phyloP scores from a whole-genome alignment of 495 filamentous ascomycete species.

The Neurospora tetrasperma region DNA sequence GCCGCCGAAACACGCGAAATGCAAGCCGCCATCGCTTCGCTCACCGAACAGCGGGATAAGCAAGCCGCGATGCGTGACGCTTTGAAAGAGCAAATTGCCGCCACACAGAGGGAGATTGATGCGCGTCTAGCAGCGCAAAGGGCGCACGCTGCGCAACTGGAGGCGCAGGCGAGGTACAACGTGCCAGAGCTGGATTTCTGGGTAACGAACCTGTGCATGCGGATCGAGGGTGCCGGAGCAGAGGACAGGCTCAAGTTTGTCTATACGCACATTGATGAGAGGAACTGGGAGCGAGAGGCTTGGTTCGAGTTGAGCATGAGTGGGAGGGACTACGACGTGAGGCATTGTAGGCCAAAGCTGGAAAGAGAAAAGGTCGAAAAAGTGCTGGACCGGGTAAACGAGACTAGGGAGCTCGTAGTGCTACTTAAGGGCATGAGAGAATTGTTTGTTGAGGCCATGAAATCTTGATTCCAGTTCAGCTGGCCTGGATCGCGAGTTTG shows the following conservation, averaged over 20 bases:
- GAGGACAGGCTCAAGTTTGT: conserved; percentile 85
- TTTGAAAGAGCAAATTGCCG: conserved; percentile 66
- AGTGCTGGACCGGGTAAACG: conserved; percentile 68
- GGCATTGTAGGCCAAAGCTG: conserved; percentile 66
- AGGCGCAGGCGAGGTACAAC: conserved; percentile 75
- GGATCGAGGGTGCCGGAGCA: conserved; percentile 79
- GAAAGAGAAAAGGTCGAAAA: conserved; percentile 61
- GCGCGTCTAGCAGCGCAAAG: conserved; percentile 40
- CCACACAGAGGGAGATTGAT: conserved; percentile 60
- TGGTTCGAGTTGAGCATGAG: conserved; percentile 86
- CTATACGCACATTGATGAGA: conserved; percentile 78
- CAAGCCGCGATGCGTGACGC: conserved; percentile 62
- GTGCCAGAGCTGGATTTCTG: conserved; percentile 90
- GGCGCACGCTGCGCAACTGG: conserved; percentile 49
- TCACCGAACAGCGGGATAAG: conserved; percentile 65
- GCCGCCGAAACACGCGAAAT: conserved; percentile 79
- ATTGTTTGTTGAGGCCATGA: conserved; percentile 58
- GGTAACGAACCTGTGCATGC: conserved; percentile 78
- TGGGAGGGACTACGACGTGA: conserved; percentile 73
- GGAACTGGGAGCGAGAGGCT: conserved; percentile 78
- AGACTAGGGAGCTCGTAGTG: conserved; percentile 67
- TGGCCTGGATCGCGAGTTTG: background rate
- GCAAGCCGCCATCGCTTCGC: conserved; percentile 64
- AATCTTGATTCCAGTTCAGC: conserved; percentile 21
- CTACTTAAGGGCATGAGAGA: conserved; percentile 90